phyloP scores from a whole-genome alignment of 495 filamentous ascomycete species.

The Xylaria scruposa region DNA sequence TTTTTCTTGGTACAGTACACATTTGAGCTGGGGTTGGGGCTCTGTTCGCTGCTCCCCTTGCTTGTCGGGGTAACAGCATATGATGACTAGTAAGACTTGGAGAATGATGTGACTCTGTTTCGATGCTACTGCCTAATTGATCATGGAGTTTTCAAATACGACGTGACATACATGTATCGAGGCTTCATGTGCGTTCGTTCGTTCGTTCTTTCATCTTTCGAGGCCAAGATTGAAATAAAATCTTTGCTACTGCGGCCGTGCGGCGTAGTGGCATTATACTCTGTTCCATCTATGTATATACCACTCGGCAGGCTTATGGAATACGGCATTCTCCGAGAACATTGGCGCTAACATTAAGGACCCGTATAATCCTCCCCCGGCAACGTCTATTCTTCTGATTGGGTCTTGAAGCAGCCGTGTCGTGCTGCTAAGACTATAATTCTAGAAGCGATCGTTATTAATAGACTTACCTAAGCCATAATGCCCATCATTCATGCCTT shows the following conservation, averaged over 20 bases:
- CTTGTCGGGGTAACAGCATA: constrained; percentile 5
- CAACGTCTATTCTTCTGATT: constrained; percentile 1
- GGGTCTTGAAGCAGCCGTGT: background rate
- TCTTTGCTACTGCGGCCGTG: background rate
- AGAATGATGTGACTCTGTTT: constrained; percentile 4
- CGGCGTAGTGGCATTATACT: constrained; percentile 5
- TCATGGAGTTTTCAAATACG: constrained; percentile 4
- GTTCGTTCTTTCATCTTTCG: background rate
- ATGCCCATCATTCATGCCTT: constrained; percentile 7
- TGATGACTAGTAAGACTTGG: constrained; percentile 9
- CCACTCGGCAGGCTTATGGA: background rate
- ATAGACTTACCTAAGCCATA: constrained; percentile 16
- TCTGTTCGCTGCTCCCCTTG: background rate
- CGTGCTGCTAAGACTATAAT: background rate
- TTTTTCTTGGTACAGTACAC: constrained; percentile 2
- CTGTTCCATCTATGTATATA: background rate
- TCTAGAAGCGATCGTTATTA: constrained; percentile 15
- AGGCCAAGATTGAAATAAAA: background rate
- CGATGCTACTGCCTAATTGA: constrained; percentile 4
- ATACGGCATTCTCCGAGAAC: constrained; percentile 12
- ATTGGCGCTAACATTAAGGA: background rate
- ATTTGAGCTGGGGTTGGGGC: background rate
- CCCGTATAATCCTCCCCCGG: constrained; percentile 12
- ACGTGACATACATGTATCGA: background rate
- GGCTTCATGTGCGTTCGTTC: background rate